Conservation (phyloP, 306 rosid genomes). For the Abrus pulchellus region DNA sequence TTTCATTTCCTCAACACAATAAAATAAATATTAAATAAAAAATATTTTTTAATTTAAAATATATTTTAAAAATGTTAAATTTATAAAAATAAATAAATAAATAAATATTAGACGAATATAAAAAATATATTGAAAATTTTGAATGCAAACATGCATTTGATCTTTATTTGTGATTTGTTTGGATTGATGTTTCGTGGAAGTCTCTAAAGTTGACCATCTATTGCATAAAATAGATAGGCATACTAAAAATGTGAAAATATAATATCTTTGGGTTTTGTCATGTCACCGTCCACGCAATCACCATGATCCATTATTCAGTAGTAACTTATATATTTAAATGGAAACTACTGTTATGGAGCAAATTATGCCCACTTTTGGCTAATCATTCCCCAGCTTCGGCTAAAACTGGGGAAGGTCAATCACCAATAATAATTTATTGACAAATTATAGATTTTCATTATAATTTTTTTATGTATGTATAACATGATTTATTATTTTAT, state of each 20-base stretch:
- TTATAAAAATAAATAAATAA: too few relatives aligned
- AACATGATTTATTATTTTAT: too few relatives aligned
- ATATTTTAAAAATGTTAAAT: too few relatives aligned
- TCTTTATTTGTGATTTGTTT: too few relatives aligned
- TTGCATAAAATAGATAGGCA: not conserved
- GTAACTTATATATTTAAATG: not conserved
- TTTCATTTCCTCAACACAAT: too few relatives aligned
- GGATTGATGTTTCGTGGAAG: not conserved
- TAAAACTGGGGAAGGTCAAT: not conserved
- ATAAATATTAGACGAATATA: too few relatives aligned
- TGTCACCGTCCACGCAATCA: conserved; percentile 41
- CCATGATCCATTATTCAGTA: conserved; percentile 25
- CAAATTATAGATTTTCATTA: too few relatives aligned
- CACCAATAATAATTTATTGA: not conserved
- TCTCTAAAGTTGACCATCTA: not conserved
- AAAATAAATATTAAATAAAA: too few relatives aligned
- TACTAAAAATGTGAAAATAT: not conserved
- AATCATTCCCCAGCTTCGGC: not conserved
- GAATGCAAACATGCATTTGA: too few relatives aligned
- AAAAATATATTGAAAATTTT: too few relatives aligned
- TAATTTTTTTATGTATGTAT: too few relatives aligned
- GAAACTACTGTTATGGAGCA: not conserved
- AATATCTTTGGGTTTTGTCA: conserved; percentile 12
- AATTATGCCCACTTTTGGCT: not conserved
- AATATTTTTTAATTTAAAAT: too few relatives aligned